Base-by-base conservation (phyloP, 2,329 filamentous ascomycete genomes). In the Orbilia blumenaviensis region DNA sequence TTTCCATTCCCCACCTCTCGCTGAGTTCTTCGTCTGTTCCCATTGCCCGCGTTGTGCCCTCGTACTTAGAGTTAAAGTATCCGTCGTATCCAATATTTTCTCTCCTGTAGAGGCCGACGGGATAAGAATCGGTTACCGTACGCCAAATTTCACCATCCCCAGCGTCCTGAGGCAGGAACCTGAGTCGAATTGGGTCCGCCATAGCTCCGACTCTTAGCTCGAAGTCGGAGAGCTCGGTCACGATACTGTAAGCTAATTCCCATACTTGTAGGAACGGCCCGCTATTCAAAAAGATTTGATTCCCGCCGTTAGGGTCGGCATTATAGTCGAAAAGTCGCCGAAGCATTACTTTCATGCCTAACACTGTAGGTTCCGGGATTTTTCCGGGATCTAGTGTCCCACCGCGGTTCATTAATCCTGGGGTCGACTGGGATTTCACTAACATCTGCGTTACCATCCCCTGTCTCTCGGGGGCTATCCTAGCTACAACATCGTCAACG, bases 341-440 rank as follows among this genome's bases (percentile, higher is more conserved):
- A 3, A 66, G 18, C 3, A 38, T 9, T 14, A 54, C 48, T 23
- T 29, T 54, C 4, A 27, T 46, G 6, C 48, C 5, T 8, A 58
- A 4, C 7, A 29, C 2, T 14, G 3, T 56, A 5, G 63, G 63
- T 16, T 58, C n/a, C 7, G 7, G 36, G 6, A 25, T 10, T 1
- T 29, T 10, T 14, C 63, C 63, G 10, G 63, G 48, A 25, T 66
- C 63, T 1, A 66, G 48, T 1, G 44, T 38, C 14, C 63, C 48
- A 16, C 63, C 63, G n/a, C 63, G 34, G 23, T 66, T 66, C 32
- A 66, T 29, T 9, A 66, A 16, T n/a, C 63, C 63, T 5, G 63
- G 63, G 14, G 29, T 23, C n/a, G 29, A n/a, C 38, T 42, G 25
- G 2, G 44, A 9, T 3, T n/a, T 32, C 8, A n/a, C 9, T 21